Conservation (phyloP, 2,329 filamentous ascomycete species). For the Xylaria sp. region DNA sequence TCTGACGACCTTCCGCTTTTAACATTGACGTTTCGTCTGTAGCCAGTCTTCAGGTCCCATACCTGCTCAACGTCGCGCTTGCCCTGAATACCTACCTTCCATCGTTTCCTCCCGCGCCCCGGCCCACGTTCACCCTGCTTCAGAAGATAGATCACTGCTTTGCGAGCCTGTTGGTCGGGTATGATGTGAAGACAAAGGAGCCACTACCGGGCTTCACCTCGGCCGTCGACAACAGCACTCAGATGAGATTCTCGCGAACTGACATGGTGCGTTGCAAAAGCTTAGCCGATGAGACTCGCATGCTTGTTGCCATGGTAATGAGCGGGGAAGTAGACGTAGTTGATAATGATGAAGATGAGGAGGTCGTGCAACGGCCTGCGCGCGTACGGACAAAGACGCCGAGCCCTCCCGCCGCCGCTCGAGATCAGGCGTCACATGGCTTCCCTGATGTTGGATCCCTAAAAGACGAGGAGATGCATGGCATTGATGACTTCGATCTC, state of each 20-base stretch:
- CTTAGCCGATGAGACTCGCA: conserved; percentile 76
- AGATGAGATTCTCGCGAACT: conserved; percentile 73
- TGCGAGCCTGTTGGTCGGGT: conserved; percentile 71
- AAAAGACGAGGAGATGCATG: conserved; percentile 23
- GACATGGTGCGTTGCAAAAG: conserved; percentile 90
- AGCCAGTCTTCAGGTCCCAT: conserved; percentile 83
- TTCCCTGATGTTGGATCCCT: conserved; percentile 20
- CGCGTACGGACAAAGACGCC: conserved; percentile 43
- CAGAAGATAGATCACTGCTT: conserved; percentile 86
- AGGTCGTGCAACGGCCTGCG: conserved; percentile 36
- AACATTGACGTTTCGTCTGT: neutral
- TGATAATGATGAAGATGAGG: conserved; percentile 47
- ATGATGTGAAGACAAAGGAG: conserved; percentile 69
- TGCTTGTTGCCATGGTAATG: conserved; percentile 73
- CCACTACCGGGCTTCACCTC: conserved; percentile 69
- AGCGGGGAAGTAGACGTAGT: conserved; percentile 56
- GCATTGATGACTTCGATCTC: conserved; percentile 23
- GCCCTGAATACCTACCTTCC: conserved; percentile 74
- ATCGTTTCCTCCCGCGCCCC: conserved; percentile 71
- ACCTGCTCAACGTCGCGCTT: conserved; percentile 78
- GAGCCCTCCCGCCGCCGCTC: neutral
- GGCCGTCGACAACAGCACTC: conserved; percentile 51
- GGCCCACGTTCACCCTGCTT: conserved; percentile 72
- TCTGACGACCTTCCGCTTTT: neutral
- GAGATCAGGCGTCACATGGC: neutral